Conservation (phyloP, 495 filamentous ascomycete species). For the Xylaria acuta region DNA sequence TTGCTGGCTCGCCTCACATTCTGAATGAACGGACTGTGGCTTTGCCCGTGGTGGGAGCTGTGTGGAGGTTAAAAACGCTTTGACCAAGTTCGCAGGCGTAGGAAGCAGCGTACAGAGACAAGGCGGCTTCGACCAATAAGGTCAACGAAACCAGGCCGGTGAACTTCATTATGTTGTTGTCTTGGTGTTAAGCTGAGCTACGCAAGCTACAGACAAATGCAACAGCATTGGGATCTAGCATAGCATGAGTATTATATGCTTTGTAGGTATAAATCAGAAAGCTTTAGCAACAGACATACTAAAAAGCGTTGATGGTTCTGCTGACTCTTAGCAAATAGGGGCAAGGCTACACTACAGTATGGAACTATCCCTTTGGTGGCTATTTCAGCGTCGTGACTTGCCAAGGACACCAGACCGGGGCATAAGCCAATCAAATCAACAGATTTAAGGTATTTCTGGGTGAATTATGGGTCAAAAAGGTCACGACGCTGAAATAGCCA, state of each 20-base stretch:
- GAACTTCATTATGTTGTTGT: conserved; percentile 11
- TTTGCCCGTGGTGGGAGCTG: conserved; percentile 11
- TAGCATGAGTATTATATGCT: neutral
- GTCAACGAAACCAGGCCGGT: conserved; percentile 5
- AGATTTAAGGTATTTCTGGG: no score
- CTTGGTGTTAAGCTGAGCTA: neutral
- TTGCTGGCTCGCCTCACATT: conserved; percentile 4
- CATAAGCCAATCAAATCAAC: no score
- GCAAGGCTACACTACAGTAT: neutral
- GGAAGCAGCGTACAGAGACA: neutral
- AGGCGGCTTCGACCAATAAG: neutral
- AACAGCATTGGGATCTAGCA: conserved; percentile 7
- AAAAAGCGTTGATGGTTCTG: neutral
- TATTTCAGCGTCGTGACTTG: no score
- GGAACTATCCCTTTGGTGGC: no score
- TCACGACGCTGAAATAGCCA: no score
- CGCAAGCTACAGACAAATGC: neutral
- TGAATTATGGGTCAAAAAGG: no score
- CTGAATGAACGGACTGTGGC: conserved; percentile 2
- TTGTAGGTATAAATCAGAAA: neutral
- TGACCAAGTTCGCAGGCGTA: neutral
- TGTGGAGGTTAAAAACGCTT: neutral
- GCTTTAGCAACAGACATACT: neutral
- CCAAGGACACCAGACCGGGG: no score
- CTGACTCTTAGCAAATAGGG: neutral